Conservation (phyloP, 257 asterid species). For the Cordia subcordata region DNA sequence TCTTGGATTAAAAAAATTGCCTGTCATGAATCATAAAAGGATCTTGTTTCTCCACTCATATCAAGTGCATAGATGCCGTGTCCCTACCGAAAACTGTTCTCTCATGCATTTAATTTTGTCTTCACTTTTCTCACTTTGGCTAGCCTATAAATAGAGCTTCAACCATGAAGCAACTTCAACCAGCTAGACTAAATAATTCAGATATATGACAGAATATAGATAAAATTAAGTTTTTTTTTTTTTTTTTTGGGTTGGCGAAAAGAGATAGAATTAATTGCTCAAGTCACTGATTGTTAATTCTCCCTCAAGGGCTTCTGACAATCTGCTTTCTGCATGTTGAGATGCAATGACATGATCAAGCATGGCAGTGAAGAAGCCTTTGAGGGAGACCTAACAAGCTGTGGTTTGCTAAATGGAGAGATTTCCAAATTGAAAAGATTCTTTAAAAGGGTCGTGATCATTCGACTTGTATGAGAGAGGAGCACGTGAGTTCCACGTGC, state of each 20-base stretch:
- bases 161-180: conserved; percentile 9
- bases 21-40: conserved; percentile 34
- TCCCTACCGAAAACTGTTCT: conserved; percentile 28
- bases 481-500: too few relatives aligned
- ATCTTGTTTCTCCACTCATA: conserved; percentile 33
- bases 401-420: conserved; percentile 20
- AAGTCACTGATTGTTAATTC: conserved; percentile 50
- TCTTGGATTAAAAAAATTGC: too few relatives aligned
- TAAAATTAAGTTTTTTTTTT: too few relatives aligned
- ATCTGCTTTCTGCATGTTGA: conserved; percentile 6
- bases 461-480: too few relatives aligned
- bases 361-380: conserved; percentile 31
- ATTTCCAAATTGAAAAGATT: too few relatives aligned
- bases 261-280: conserved; percentile 12
- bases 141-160: conserved; percentile 45
- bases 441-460: too few relatives aligned
- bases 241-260: too few relatives aligned
- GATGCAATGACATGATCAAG: conserved; percentile 6
- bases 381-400: conserved; percentile 41
- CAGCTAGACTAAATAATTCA: background rate
- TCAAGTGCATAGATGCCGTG: conserved; percentile 28
- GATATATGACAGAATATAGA: background rate
- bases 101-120: conserved; percentile 11
- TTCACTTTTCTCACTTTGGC: conserved; percentile 2
- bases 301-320: conserved; percentile 73